These are phyloP conservation scores for Carex littledalei DNA, from an alignment of 176 grass and related monocot species.

Conservation along the genomic window DNA sequence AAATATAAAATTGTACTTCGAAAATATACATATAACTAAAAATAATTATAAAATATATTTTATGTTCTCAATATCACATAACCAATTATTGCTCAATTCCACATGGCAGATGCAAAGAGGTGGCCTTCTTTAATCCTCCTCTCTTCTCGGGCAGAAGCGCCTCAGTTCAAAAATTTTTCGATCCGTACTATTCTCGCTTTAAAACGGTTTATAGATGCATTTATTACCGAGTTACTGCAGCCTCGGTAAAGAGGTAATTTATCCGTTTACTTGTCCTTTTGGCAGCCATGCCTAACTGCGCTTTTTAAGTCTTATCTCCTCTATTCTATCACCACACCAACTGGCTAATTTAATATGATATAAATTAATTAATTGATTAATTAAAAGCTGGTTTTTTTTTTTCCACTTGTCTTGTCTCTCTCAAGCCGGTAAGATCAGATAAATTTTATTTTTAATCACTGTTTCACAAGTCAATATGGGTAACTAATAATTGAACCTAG, in stretches of 20 bases:
- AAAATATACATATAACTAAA: too few species aligned
- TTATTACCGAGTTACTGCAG: conserved; percentile 10
- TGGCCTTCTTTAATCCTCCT: neutral
- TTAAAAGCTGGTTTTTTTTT: neutral
- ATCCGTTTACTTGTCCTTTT: neutral
- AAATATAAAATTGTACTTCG: too few species aligned
- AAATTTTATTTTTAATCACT: neutral
- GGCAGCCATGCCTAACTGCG: neutral
- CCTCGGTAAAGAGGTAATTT: conserved; percentile 13
- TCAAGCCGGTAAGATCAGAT: conserved; percentile 1
- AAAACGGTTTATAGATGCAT: neutral
- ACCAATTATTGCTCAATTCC: neutral
- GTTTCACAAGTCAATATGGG: neutral
- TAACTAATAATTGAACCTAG: neutral
- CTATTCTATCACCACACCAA: neutral
- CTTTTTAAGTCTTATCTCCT: conserved; percentile 8
- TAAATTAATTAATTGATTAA: neutral
- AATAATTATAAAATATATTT: too few species aligned
- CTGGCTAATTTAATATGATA: neutral
- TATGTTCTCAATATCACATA: neutral
- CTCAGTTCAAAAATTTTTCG: neutral
- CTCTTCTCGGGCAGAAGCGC: conserved; percentile 1
- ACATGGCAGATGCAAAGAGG: neutral
- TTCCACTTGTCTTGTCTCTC: conserved; percentile 21
- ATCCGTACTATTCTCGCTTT: conserved; percentile 24